Evolutionary conservation across 2,329 filamentous ascomycete species (phyloP).

Genomic region (Verticillium nonalfalfae): DNA sequence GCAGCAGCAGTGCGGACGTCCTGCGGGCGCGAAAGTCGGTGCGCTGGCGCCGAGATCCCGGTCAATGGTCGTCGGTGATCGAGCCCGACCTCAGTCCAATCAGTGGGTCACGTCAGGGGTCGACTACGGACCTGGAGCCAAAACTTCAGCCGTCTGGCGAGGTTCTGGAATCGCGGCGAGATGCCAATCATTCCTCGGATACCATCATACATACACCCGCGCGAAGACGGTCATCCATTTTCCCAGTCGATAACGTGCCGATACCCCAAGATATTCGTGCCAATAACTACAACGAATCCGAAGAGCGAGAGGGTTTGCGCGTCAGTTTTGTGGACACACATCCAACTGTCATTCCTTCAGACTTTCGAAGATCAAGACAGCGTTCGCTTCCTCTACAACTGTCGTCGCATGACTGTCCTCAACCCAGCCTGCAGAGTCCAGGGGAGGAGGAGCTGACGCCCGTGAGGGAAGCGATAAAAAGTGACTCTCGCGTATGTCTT

Average conservation of each 20-base stretch:
- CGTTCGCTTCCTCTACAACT: not conserved
- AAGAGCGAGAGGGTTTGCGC: not conserved
- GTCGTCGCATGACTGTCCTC: not conserved
- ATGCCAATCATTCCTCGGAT: constrained; percentile 19
- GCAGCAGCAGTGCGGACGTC: constrained; percentile 30
- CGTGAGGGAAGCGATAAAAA: too few relatives aligned
- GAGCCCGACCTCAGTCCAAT: constrained; percentile 45
- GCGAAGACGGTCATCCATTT: constrained; percentile 12
- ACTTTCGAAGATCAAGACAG: not conserved
- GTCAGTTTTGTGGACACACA: not conserved
- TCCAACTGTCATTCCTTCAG: not conserved
- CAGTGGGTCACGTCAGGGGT: constrained; percentile 28
- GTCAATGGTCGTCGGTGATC: constrained; percentile 45
- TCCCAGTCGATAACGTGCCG: not conserved
- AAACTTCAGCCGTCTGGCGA: not conserved
- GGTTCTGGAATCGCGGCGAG: not conserved
- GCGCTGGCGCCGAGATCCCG: constrained; percentile 36
- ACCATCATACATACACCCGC: constrained; percentile 31
- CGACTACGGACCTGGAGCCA: not conserved
- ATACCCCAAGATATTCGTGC: not conserved
- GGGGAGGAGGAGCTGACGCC: too few relatives aligned
- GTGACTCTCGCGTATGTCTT: constrained; percentile 31
- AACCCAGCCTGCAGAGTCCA: not conserved
- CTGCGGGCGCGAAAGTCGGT: constrained; percentile 24
- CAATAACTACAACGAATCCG: not conserved